Base-by-base conservation (phyloP, 306 rosid genomes). In the Crotalaria pallida region DNA sequence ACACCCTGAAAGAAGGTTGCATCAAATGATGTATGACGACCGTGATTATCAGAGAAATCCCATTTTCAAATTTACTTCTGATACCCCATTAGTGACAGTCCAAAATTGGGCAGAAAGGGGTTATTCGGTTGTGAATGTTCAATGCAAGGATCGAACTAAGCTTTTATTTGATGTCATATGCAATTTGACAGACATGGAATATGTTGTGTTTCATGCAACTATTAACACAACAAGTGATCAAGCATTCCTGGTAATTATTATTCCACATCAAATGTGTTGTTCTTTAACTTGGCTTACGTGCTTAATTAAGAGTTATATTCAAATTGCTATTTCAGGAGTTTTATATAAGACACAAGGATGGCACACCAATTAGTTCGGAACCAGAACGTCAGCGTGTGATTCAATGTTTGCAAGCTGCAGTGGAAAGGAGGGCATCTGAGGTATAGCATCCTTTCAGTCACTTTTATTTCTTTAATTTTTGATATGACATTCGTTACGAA, bases 291-390 rank as follows among this genome's bases (percentile, higher is more conserved):
- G 52, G 1, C 23, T 38, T 56, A 57, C 58, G 34, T 58, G 41
- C 53, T 13, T 38, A 68, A 29, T 50, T 66, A 58, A 72, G 22
- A 0, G 9, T 34, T 9, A 36, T 40, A 10, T 21, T 26, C 18
- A 2, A 60, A 52, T 21, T 56, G 24, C 48, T 55, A 52, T 38
- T 73, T 7, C 90, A 94, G 98, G 98, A 94, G 67, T 94, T 94
- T 77, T 94, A 88, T 70, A 88, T 94, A 19, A 90, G 90, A 49
- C 98, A 94, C 67, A 80, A 61, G 22, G 97, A 94, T 71, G 98
- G 98, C 43, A 87, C 92, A 16, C 98, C 96, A 33, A 94, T 94
- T 56, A 94, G 97, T 78, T 94, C 98, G 51, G 98, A 90, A 62
- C 83, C 98, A 0, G 98, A 94, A 45, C 81, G 88, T 16, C 97